A percentile compares a stretch with the other conserved stretches of the same genome.
Conservation (phyloP, 768 basidiomycete genomes). For the Lactarius hengduanensis region DNA sequence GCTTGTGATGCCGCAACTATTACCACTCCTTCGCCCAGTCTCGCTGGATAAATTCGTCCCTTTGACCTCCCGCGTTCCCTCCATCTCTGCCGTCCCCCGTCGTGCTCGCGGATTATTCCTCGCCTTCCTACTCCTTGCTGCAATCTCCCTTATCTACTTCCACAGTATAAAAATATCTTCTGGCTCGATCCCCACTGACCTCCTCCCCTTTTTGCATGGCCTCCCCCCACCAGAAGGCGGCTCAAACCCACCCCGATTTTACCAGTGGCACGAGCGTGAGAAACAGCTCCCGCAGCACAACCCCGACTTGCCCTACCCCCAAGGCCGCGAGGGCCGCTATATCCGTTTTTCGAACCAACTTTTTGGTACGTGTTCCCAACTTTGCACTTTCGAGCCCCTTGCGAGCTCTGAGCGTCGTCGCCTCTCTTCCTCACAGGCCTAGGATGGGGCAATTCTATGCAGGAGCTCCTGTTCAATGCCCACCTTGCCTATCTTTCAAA, state of each 20-base stretch:
- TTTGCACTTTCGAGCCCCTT: neutral
- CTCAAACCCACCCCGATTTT: constrained; percentile 14
- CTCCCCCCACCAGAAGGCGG: constrained; percentile 11
- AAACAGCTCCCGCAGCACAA: constrained; percentile 21
- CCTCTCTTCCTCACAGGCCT: constrained; percentile 35
- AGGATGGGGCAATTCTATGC: constrained; percentile 64
- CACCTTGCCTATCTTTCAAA: constrained; percentile 48
- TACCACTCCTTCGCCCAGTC: neutral
- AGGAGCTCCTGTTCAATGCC: constrained; percentile 54
- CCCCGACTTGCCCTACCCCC: constrained; percentile 21
- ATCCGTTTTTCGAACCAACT: constrained; percentile 24
- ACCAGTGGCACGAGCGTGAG: constrained; percentile 18
- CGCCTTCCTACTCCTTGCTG: neutral
- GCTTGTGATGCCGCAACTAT: neutral
- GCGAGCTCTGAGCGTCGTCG: neutral
- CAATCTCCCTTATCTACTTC: neutral
- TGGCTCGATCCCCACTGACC: neutral
- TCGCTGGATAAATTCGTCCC: neutral
- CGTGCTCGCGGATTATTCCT: neutral
- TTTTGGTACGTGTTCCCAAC: constrained; percentile 8
- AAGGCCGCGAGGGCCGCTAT: constrained; percentile 25
- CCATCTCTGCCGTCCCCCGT: neutral
- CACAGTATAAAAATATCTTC: no score
- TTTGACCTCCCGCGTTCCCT: neutral
- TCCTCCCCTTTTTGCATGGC: neutral